phyloP scores from a whole-genome alignment of 163 green algal genomes.

The Scenedesmus sp. region DNA sequence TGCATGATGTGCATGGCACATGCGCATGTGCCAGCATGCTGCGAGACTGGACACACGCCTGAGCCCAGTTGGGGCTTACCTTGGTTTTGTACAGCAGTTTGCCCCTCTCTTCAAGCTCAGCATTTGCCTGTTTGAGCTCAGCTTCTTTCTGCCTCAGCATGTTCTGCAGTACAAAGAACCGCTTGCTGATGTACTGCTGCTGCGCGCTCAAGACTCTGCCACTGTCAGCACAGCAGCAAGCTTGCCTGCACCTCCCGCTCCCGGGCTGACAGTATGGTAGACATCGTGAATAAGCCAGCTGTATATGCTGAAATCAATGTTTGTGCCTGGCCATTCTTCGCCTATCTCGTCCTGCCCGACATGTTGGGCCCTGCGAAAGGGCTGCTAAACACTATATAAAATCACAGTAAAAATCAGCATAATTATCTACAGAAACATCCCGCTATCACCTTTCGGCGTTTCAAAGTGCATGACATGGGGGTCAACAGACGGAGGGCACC shows the following conservation, averaged over 20 bases:
- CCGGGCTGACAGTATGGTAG: constrained; percentile 39
- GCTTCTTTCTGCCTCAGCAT: constrained; percentile 64
- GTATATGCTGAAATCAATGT: background rate
- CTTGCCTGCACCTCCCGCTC: constrained; percentile 51
- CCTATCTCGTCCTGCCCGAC: background rate
- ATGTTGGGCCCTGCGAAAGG: background rate
- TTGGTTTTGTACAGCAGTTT: constrained; percentile 75
- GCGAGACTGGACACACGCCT: background rate
- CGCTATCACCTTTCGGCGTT: background rate
- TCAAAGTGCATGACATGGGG: background rate
- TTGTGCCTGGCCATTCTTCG: background rate
- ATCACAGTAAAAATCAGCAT: background rate
- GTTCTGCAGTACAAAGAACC: constrained; percentile 35
- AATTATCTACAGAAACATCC: background rate
- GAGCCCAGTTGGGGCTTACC: constrained; percentile 36
- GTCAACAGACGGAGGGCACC: background rate
- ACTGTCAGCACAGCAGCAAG: background rate
- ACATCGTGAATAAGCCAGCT: constrained; percentile 1
- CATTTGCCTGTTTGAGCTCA: constrained; percentile 69
- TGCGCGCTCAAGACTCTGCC: background rate
- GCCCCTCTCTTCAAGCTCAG: constrained; percentile 70
- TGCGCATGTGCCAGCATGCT: background rate
- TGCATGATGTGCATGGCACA: background rate
- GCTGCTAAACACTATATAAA: background rate
- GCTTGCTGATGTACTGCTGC: background rate